A percentile compares a stretch with the other conserved stretches of the same genome.
Evolutionary conservation across 2,329 filamentous ascomycete species (phyloP).

Genomic region (Mariannaea sp.): DNA sequence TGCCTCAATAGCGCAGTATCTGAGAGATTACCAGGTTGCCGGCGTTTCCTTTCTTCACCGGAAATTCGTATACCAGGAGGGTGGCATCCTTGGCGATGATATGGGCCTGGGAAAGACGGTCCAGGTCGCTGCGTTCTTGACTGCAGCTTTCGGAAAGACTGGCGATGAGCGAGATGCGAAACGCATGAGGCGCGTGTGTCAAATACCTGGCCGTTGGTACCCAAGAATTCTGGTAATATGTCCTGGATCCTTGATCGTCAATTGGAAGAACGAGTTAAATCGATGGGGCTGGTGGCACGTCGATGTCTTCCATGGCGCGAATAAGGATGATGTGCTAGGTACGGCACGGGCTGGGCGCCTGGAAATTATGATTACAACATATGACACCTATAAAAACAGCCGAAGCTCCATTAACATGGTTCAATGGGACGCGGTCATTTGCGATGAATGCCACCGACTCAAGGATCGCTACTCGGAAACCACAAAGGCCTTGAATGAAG

Average conservation of each 20-base stretch:
- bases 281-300: slow-evolving; percentile 97
- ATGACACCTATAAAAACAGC: slow-evolving; percentile 84
- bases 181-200: slow-evolving; percentile 83
- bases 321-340: slow-evolving; percentile 71
- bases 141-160: slow-evolving; percentile 91
- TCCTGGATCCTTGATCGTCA: slow-evolving; percentile 83
- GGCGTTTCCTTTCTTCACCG: slow-evolving; percentile 86
- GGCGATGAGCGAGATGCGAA: slow-evolving; percentile 85
- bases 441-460: slow-evolving; percentile 89
- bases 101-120: slow-evolving; percentile 98
- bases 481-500: slow-evolving; percentile 83
- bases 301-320: slow-evolving; percentile 75
- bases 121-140: slow-evolving; percentile 90
- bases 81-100: slow-evolving; percentile 90
- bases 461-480: slow-evolving; percentile 80
- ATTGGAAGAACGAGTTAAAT: slow-evolving; percentile 85
- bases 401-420: slow-evolving; percentile 77
- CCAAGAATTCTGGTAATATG: slow-evolving; percentile 79
- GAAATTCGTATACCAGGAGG: slow-evolving; percentile 87
- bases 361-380: slow-evolving; percentile 94
- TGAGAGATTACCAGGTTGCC: slow-evolving; percentile 88
- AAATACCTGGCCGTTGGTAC: slow-evolving; percentile 72
- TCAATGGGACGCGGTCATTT: slow-evolving; percentile 91
- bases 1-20: slow-evolving; percentile 85
- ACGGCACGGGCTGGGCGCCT: slow-evolving; percentile 76